Conservation (phyloP, 1,284 basidiomycete species). For the Calocybe gambosa region DNA sequence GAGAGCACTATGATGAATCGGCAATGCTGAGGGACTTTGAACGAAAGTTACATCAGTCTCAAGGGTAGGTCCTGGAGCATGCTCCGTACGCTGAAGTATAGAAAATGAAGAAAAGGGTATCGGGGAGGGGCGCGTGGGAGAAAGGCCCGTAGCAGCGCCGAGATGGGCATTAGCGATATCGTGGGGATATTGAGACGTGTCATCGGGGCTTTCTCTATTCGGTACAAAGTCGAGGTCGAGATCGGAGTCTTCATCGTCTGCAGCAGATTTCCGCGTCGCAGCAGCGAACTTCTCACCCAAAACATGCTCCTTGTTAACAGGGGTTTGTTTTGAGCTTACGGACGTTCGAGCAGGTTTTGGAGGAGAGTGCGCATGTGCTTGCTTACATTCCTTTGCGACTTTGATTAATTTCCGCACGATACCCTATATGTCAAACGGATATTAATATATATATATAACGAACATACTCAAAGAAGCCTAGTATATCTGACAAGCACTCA, state of each 20-base stretch:
- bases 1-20: slow-evolving; percentile 57
- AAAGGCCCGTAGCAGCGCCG: slow-evolving; percentile 27
- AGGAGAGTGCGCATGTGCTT: slow-evolving; percentile 47
- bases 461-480: slow-evolving; percentile 6
- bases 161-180: slow-evolving; percentile 38
- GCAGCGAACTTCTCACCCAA: slow-evolving; percentile 59
- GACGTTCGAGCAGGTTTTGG: slow-evolving; percentile 20
- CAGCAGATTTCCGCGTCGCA: slow-evolving; percentile 36
- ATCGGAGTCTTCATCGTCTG: slow-evolving; percentile 57
- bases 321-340: slow-evolving; percentile 13
- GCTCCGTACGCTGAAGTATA: slow-evolving; percentile 38
- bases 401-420: slow-evolving; percentile 78
- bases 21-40: slow-evolving; percentile 38
- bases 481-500: slow-evolving; percentile 30
- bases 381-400: slow-evolving; percentile 72
- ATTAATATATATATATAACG: not conserved
- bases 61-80: slow-evolving; percentile 27
- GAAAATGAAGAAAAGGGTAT: slow-evolving; percentile 43
- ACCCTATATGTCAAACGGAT: slow-evolving; percentile 34
- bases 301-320: slow-evolving; percentile 33
- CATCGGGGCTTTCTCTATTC: slow-evolving; percentile 31
- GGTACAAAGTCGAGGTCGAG: slow-evolving; percentile 68
- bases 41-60: slow-evolving; percentile 27
- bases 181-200: slow-evolving; percentile 23
- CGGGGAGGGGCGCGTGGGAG: slow-evolving; percentile 35